Base-by-base conservation (phyloP, 345 rosid genomes). In the Kernera saxatilis region DNA sequence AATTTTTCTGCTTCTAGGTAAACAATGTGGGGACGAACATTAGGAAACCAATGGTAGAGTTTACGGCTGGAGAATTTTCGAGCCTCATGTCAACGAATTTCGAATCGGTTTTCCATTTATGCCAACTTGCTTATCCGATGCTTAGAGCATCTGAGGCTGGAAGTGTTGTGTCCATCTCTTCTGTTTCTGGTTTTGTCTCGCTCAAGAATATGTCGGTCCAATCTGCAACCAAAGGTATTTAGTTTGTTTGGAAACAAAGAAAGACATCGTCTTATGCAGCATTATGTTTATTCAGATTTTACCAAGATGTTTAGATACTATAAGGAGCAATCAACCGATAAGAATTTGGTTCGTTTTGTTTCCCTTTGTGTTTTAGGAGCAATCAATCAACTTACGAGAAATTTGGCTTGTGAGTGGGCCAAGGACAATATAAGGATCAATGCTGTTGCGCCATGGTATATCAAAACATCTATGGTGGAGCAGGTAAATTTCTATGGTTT, bases 401-500 rank as follows among this genome's bases (percentile, higher is more conserved):
- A 52, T 67, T 77, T 91, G 77, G 93, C 97, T 40, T 89, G 91
- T 44, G 97, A 91, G 76, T 91, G 93, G 93, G 93, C 97, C 0
- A 84, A 81, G 44, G 97, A 88, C 79, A 87, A 84, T 56, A 91
- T 87, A 77, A 85, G 93, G 80, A 61, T 84, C 76, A 89, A 89
- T 66, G 87, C 88, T 57, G 92, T 91, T 64, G 96, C 91, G 6
- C 96, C 97, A 36, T 91, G 97, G 96, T 86, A 84, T 77, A 84
- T 91, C 81, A 86, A 75, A 82, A 91, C 96, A 40, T 81, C 92
- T 26, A 81, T 91, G 93, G 90, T 88, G 74, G 90, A 87, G 56
- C 88, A 79, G 46, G 96, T 91, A 88, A 81, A 25, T 41, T 57
- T 51, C 74, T 51, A 46, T 26, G 26, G 19, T 53, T 15, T 25